A percentile compares a stretch with the other conserved stretches of the same genome.
These are phyloP conservation scores for Fonsecaea nubica DNA, from an alignment of 2,329 filamentous ascomycete genomes.

Conservation along the genomic window DNA sequence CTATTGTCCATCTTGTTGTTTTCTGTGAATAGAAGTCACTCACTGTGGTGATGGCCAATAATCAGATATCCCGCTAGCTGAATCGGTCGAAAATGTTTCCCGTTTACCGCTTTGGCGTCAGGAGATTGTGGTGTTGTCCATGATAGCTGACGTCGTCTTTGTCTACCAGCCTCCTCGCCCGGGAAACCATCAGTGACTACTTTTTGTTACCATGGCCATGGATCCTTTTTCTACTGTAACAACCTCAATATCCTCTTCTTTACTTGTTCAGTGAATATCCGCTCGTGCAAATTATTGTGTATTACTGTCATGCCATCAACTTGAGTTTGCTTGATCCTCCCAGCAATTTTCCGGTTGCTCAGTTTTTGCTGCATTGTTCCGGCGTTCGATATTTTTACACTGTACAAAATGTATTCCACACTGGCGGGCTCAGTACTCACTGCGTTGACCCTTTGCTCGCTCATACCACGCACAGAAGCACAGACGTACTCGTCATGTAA, in stretches of 20 bases:
- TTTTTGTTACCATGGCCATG: conserved; percentile 17
- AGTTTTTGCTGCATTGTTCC: conserved; percentile 33
- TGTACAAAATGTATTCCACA: conserved; percentile 32
- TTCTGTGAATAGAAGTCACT: conserved; percentile 24
- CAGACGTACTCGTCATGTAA: conserved; percentile 56
- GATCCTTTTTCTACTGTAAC: conserved; percentile 16
- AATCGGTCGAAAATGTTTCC: conserved; percentile 11
- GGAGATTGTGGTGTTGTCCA: conserved; percentile 9
- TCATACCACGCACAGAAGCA: conserved; percentile 42
- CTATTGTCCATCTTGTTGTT: conserved; percentile 12
- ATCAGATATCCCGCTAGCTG: conserved; percentile 6
- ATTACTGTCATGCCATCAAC: conserved; percentile 20
- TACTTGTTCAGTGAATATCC: conserved; percentile 16
- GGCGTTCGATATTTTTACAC: conserved; percentile 27
- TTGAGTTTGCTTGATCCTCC: conserved; percentile 8
- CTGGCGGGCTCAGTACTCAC: conserved; percentile 25
- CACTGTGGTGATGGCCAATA: conserved; percentile 8
- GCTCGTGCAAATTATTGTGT: conserved; percentile 7
- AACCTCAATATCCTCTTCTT: not conserved
- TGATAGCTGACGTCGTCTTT: conserved; percentile 27
- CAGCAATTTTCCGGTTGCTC: conserved; percentile 17
- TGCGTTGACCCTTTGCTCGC: conserved; percentile 28
- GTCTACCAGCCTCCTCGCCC: conserved; percentile 26
- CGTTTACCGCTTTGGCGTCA: conserved; percentile 8
- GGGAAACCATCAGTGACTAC: conserved; percentile 9